Base-by-base conservation (phyloP, 495 filamentous ascomycete genomes). In the Neurospora pannonica region DNA sequence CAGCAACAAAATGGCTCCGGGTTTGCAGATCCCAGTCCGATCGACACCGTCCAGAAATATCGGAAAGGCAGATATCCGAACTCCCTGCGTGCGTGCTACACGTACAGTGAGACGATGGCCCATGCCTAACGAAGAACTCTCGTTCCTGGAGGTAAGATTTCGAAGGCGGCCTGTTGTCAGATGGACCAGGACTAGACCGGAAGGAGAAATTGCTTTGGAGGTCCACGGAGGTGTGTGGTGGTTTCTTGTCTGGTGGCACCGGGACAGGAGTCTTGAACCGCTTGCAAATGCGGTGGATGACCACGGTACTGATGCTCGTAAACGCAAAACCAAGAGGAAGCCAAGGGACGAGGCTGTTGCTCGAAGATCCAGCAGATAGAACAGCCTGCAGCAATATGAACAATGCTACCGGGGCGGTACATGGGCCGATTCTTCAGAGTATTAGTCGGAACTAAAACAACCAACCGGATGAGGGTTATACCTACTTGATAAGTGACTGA, bases 331-430 rank as follows among this genome's bases (percentile, higher is more conserved):
- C 79, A 2, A 79, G 67, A 28, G 79, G 79, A 8, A 80, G 70
- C 79, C 79, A 80, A 5, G 79, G 79, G 19, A 78, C 70, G 37
- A 80, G 73, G 7, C 79, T 75, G 11, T 31, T 71, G 43, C 71
- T 74, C 19, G 73, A 67, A n/a, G 73, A 70, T 4, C 72, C 73
- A 19, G 54, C 71, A 21, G 71, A 71, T 2, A 79, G 21, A 17
- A 79, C 79, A 38, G 72, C 72, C 10, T 78, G 69, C 0, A 80
- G 11, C 10, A 79, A 73, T 11, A 80, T 15, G 34, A 73, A 17
- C 17, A 79, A 71, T 19, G 76, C 76, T 17, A 73, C 42, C 2
- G 79, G 73, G 19, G 48, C 76, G 11, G 76, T 76, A 39, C 71
- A 78, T 3, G 70, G 75, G 0, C 79, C 79, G 19, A 74, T 71